phyloP scores from a whole-genome alignment of 2,329 filamentous ascomycete genomes.

The Aspergillus candidus region DNA sequence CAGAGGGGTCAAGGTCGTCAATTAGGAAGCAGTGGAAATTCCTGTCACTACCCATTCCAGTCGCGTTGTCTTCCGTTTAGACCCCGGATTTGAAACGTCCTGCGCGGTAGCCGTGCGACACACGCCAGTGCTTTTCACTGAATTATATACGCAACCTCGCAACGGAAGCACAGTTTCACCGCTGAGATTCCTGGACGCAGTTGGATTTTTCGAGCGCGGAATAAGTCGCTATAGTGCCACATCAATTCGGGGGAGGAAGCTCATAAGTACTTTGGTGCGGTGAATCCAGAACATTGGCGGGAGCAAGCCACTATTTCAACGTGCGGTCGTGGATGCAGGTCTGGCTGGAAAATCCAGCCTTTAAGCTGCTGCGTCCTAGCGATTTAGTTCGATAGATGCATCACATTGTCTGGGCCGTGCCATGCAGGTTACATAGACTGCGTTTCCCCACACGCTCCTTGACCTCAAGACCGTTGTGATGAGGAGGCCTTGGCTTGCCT shows the following conservation, averaged over 20 bases:
- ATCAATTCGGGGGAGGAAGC: no score
- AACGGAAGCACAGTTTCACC: no score
- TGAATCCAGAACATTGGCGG: neutral
- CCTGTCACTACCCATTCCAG: slow-evolving; percentile 5
- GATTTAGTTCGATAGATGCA: slow-evolving; percentile 22
- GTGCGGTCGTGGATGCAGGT: slow-evolving; percentile 14
- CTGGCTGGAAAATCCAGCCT: slow-evolving; percentile 8
- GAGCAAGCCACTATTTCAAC: slow-evolving; percentile 15
- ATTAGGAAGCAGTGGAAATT: slow-evolving; percentile 1
- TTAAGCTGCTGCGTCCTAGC: slow-evolving; percentile 13
- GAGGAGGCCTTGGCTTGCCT: slow-evolving; percentile 9
- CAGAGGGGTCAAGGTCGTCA: neutral
- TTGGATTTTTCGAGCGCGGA: no score
- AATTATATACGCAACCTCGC: no score
- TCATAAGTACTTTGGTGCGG: no score
- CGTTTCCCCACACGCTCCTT: slow-evolving; percentile 7
- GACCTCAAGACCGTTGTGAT: slow-evolving; percentile 9
- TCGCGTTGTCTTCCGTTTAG: neutral
- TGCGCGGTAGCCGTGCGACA: no score
- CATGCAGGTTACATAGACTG: slow-evolving; percentile 18
- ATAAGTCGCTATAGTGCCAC: no score
- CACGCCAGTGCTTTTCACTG: no score
- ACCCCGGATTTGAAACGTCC: neutral
- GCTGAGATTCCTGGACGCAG: no score
- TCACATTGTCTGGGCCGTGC: slow-evolving; percentile 26